Base-by-base conservation (phyloP, 768 basidiomycete genomes). In the Dictyophora rubrovolvata region DNA sequence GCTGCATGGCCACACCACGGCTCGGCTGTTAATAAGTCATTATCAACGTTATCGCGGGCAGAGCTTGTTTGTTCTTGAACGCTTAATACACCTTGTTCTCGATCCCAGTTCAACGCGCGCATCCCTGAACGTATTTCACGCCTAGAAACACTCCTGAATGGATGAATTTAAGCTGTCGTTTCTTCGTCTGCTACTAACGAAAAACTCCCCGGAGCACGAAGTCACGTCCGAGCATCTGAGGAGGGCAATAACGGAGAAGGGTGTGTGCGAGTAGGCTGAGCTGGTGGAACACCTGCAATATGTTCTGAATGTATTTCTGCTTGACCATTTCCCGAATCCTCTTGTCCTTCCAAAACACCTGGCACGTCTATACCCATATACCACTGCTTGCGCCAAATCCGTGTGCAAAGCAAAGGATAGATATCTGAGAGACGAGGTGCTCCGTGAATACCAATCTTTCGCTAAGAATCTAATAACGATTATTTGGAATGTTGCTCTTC, bases 391-490 rank as follows among this genome's bases (percentile, higher is more conserved):
- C 0, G 76, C 75, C 48, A 80, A 64, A 46, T 68, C 64, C 55
- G 62, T 62, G 65, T 79, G 78, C 23, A 76, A 67, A 12, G 68
- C 65, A 64, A 68, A 77, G 51, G 72, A 71, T 63, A 73, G 67
- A 22, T 63, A 65, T 59, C 73, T 69, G 42, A 77, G 67, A 33
- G 64, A 58, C 14, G 64, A 61, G 60, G 70, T 50, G 53, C 70
- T 57, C 48, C 67, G 59, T 52, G 66, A 61, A 33, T 59, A 48
- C 72, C 74, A 73, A 65, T 74, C 75, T 63, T 72, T 69, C 1
- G 78, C 77, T 61, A 79, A 64, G 65, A 79, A 74, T n/a, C 73
- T 73, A 9, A 66, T 72, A n/a, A 33, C 8, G 71, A 70, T 51
- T 69, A 65, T 23, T 71, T 69, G 0, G 71, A 71, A 4, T 73